Percentiles rank a stretch among this genome's conserved stretches.
These are phyloP conservation scores for Thraustochytrium striatum DNA, from an alignment of 352 stramenopile species.

Conservation along the genomic window DNA sequence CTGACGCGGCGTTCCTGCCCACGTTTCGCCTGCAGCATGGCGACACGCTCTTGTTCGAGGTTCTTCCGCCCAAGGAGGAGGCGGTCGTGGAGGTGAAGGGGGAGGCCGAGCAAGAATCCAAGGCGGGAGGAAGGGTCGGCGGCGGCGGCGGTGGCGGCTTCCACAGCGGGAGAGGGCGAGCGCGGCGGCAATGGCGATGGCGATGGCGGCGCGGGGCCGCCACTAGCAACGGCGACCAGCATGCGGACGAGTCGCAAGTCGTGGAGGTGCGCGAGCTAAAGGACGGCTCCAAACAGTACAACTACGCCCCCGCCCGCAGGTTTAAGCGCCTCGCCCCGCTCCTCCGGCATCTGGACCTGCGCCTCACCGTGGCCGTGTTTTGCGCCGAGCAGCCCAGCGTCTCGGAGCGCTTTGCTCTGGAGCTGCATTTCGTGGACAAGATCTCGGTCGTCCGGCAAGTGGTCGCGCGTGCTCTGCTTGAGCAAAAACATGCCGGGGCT, in stretches of 20 bases:
- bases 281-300: too few relatives aligned
- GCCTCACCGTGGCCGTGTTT: background rate
- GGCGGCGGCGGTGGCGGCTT: too few relatives aligned
- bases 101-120: background rate
- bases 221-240: too few relatives aligned
- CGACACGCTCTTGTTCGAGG: conserved; percentile 31
- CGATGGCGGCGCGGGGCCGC: too few relatives aligned
- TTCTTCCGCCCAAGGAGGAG: background rate
- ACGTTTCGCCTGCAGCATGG: background rate
- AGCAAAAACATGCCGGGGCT: background rate
- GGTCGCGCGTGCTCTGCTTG: background rate
- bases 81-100: background rate
- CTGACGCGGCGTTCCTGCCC: background rate
- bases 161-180: too few relatives aligned
- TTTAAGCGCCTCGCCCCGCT: background rate
- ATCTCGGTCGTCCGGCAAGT: background rate
- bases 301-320: background rate
- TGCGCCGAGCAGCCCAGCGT: background rate
- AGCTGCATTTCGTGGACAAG: background rate
- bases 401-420: background rate
- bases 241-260: background rate
- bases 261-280: background rate
- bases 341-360: background rate
- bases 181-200: too few relatives aligned
- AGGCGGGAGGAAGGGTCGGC: too few relatives aligned